phyloP scores from a whole-genome alignment of 176 grass and related monocot species.

The Oryza officinalis region DNA sequence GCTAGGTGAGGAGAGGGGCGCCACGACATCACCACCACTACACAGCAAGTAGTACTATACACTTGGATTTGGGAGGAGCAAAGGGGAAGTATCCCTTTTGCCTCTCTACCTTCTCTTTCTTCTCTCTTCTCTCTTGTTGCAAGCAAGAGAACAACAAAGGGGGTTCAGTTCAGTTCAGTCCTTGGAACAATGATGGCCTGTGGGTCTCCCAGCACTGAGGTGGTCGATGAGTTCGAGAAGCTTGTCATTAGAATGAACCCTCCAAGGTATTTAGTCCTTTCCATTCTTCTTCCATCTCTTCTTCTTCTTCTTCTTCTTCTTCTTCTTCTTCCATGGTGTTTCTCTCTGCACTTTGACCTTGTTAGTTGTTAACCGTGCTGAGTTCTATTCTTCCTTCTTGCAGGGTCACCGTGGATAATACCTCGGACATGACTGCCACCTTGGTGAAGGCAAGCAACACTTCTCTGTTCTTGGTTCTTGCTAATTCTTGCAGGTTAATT shows the following conservation, averaged over 20 bases:
- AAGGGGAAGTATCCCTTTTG: conserved; percentile 39
- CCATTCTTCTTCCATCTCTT: background rate
- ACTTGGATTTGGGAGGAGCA: conserved; percentile 42
- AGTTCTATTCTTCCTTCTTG: background rate
- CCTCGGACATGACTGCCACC: conserved; percentile 70
- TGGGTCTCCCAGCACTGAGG: conserved; percentile 68
- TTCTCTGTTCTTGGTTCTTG: conserved; percentile 27
- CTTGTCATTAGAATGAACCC: conserved; percentile 96
- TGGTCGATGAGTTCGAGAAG: conserved; percentile 91
- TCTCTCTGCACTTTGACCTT: conserved; percentile 21
- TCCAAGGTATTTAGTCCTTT: conserved; percentile 52
- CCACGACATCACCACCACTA: conserved; percentile 22
- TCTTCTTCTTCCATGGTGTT: background rate
- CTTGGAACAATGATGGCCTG: conserved; percentile 62
- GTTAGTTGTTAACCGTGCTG: conserved; percentile 22
- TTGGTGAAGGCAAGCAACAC: conserved; percentile 72
- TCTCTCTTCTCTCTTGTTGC: conserved; percentile 19
- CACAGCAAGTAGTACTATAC: conserved; percentile 13
- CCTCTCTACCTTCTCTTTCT: background rate
- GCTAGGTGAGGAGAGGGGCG: background rate
- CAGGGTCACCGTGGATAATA: conserved; percentile 92
- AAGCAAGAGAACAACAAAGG: background rate
- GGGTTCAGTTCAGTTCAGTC: background rate
- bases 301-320: background rate
- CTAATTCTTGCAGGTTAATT: conserved; percentile 18